phyloP scores from a whole-genome alignment of 805 yeast genomes.

The Metschnikowia orientalis region DNA sequence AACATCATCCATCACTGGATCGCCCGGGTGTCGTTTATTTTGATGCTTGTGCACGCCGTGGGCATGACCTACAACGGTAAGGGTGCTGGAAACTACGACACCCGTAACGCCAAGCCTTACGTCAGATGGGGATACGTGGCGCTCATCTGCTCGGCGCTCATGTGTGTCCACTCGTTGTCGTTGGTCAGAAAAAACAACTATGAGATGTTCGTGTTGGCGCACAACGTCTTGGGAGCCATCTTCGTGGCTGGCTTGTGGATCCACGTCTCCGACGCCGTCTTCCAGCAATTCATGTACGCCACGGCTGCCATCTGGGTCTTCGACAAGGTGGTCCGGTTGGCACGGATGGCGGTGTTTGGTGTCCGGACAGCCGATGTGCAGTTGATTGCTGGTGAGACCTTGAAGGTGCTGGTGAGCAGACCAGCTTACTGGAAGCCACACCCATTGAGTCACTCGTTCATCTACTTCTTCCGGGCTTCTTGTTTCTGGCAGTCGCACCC shows the following conservation, averaged over 20 bases:
- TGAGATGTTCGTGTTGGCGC: constrained; percentile 49
- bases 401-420: constrained; percentile 44
- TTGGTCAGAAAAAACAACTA: constrained; percentile 50
- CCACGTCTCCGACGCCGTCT: constrained; percentile 51
- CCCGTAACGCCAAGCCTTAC: constrained; percentile 27
- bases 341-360: constrained; percentile 33
- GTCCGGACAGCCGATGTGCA: constrained; percentile 34
- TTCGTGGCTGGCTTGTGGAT: constrained; percentile 54
- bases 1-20: constrained; percentile 63
- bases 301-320: constrained; percentile 38
- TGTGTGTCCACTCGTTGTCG: constrained; percentile 46
- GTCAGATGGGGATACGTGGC: constrained; percentile 36
- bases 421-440: constrained; percentile 46
- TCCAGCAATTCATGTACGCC: constrained; percentile 31
- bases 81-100: constrained; percentile 28
- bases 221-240: constrained; percentile 37
- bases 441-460: constrained; percentile 56
- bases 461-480: constrained; percentile 50
- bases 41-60: constrained; percentile 49
- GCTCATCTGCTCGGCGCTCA: constrained; percentile 34
- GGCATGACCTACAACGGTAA: constrained; percentile 32
- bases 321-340: constrained; percentile 37
- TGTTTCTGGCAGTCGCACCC: constrained; percentile 74
- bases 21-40: constrained; percentile 47
- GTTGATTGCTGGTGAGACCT: constrained; percentile 41